Evolutionary conservation across 306 rosid genomes (phyloP).

Genomic region (barrel medic (Medicago truncatula)): MtrunA17r5.0-ANR NC_053045.1:56813001-56813500

Average conservation of each 20-base stretch:
- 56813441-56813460: neutral
- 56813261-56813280: constrained; percentile 51
- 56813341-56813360: constrained; percentile 58
- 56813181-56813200: neutral
- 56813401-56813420: constrained; percentile 35
- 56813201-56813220: neutral
- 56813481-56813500: neutral
- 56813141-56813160: neutral
- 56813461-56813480: constrained; percentile 30
- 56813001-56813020: too few relatives aligned
- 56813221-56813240: neutral
- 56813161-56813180: neutral
- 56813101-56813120: too few relatives aligned
- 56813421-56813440: constrained; percentile 2
- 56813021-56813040: neutral
- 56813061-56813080: neutral
- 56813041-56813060: neutral
- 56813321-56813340: constrained; percentile 63
- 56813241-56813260: neutral
- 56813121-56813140: neutral
- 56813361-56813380: constrained; percentile 44
- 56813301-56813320: constrained; percentile 70
- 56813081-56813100: too few relatives aligned
- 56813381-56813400: constrained; percentile 38
- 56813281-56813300: constrained; percentile 67